Evolutionary conservation across 2,329 filamentous ascomycete genomes (phyloP), one percentile per base, ranked within the genome.

Genomic region (Sarocladiaceae sp.): DNA sequence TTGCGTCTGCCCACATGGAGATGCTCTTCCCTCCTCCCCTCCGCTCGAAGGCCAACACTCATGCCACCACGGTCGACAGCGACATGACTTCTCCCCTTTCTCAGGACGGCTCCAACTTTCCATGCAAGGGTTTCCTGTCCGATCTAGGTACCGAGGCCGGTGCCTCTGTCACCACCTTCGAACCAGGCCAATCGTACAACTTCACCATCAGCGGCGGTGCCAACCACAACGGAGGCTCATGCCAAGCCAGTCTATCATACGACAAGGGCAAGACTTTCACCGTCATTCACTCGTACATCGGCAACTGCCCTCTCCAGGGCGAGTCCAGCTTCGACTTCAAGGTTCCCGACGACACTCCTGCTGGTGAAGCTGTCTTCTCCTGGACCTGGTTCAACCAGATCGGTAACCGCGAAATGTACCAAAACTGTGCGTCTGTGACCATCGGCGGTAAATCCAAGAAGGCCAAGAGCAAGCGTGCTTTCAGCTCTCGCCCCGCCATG

Each of bases 391-490:
- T 85, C 67, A 88, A 88, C 69, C 69, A 80, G 51, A 64, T 84
- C 32, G 85, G 86, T 20, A 89, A 89, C 65, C 76, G 86, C 39
- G 86, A 91, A 61, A 86, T 85, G 77, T 93, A 93, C 74, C 88
- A 88, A 83, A 88, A 88, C 66, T 93, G 87, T 58, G 85, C 86
- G 6, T 71, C 76, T 43, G 75, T 90, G 53, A 78, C 75, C 49
- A 80, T 89, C 58, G 63, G 60, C 45, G 62, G 63, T 21, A 60
- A 62, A 40, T 56, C 58, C 45, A 54, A 51, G 10, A 56, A 57
- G 19, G 16, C 51, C 54, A 52, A 46, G 51, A 53, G 19, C 40
- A 64, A 64, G 57, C 62, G 65, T 24, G 43, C 19, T 18, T 79
- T 86, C 59, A 65, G 67, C 46, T 59, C 61, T 33, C 78, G 84